A percentile compares a stretch with the other conserved stretches of the same genome.
Conservation (phyloP, 371 early-diverging fungal species). For the Mortierella sp. region DNA sequence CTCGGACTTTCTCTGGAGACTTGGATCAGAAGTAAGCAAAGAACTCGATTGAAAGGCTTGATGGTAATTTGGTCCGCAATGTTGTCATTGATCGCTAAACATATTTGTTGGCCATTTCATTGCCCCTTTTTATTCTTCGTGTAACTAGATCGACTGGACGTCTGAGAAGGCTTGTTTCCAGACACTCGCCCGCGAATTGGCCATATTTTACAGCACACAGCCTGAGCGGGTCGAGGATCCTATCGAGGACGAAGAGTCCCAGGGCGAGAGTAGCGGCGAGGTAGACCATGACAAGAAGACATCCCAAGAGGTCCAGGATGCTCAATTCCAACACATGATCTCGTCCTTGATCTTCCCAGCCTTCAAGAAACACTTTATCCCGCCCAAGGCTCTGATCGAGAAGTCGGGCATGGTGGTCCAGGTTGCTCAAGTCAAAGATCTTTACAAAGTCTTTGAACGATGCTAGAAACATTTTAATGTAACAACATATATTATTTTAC, state of each 20-base stretch:
- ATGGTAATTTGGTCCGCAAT: background rate
- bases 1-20: slow-evolving; percentile 83
- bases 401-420: slow-evolving; percentile 69
- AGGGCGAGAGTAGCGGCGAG: slow-evolving; percentile 23
- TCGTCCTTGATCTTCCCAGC: slow-evolving; percentile 78
- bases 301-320: slow-evolving; percentile 35
- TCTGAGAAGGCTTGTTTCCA: slow-evolving; percentile 86
- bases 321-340: slow-evolving; percentile 47
- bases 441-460: slow-evolving; percentile 95
- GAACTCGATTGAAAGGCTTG: background rate
- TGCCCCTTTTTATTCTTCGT: background rate
- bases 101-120: too few relatives aligned
- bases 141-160: slow-evolving; percentile 84
- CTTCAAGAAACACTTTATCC: slow-evolving; percentile 74
- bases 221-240: slow-evolving; percentile 58
- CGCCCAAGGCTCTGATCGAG: slow-evolving; percentile 70
- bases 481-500: background rate
- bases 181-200: slow-evolving; percentile 77
- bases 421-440: slow-evolving; percentile 87
- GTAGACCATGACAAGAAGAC: slow-evolving; percentile 35
- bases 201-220: slow-evolving; percentile 83
- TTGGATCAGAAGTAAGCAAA: slow-evolving; percentile 77
- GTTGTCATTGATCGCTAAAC: background rate
- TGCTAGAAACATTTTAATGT: slow-evolving; percentile 64
- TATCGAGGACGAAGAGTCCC: slow-evolving; percentile 14